A percentile compares a stretch with the other conserved stretches of the same genome.
phyloP scores from a whole-genome alignment of 371 early-diverging fungal species.

The Syncephalis plumigaleata region DNA sequence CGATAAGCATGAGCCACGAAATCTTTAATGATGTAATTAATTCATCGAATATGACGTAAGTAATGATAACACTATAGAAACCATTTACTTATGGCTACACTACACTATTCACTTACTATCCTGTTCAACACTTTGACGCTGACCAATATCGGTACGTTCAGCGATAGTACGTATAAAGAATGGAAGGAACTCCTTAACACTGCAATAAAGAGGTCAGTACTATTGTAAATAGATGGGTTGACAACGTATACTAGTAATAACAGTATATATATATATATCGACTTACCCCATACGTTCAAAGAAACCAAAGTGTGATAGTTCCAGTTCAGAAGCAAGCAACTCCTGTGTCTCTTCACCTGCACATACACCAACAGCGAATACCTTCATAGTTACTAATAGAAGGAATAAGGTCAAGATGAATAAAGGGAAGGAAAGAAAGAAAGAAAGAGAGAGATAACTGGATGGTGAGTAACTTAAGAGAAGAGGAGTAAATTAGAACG shows the following conservation, averaged over 20 bases:
- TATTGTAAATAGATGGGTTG: no score
- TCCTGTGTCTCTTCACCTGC: constrained; percentile 6
- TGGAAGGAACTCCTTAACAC: constrained; percentile 78
- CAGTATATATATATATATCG: not conserved
- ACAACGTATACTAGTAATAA: not conserved
- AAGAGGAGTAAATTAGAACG: no score
- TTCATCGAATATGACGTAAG: not conserved
- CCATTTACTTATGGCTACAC: no score
- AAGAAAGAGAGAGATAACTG: no score
- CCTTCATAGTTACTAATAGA: constrained; percentile 7
- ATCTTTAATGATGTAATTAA: constrained; percentile 18
- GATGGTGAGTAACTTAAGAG: no score
- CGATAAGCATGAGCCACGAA: constrained; percentile 72
- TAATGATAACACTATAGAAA: not conserved
- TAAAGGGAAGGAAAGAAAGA: no score
- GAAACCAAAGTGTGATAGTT: constrained; percentile 71
- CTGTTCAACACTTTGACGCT: constrained; percentile 73
- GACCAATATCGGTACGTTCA: constrained; percentile 69
- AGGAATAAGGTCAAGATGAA: no score
- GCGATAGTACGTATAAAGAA: constrained; percentile 73
- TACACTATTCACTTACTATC: constrained; percentile 31
- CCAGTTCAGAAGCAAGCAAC: constrained; percentile 40
- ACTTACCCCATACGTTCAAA: constrained; percentile 72
- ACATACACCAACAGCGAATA: constrained; percentile 9
- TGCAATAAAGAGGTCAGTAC: constrained; percentile 18